Conservation (phyloP, 208 protist genomes). For the Tritrichomonas musculus region DNA sequence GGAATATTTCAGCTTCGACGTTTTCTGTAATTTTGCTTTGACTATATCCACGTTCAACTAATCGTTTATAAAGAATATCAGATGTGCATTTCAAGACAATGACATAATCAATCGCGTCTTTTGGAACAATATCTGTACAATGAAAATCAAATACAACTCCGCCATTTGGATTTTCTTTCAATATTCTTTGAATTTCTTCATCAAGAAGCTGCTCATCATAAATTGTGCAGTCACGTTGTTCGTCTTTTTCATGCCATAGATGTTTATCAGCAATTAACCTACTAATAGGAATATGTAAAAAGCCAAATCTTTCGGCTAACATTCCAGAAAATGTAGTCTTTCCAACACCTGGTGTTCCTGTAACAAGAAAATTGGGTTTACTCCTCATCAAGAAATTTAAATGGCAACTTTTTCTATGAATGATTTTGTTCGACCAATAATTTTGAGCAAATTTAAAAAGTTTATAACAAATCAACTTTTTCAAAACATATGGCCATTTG, state of each 20-base stretch:
- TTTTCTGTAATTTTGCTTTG: conserved; percentile 43
- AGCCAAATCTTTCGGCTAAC: background rate
- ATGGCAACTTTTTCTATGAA: background rate
- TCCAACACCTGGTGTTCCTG: conserved; percentile 42
- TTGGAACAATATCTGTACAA: conserved; percentile 38
- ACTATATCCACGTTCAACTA: conserved; percentile 22
- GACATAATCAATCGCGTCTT: conserved; percentile 38
- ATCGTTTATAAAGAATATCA: conserved; percentile 39
- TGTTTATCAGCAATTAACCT: conserved; percentile 28
- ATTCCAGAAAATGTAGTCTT: conserved; percentile 43
- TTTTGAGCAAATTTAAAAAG: no score
- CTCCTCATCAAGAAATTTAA: background rate
- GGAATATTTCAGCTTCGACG: conserved; percentile 48
- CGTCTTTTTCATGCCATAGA: conserved; percentile 32
- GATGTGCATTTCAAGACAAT: conserved; percentile 39
- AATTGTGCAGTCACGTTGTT: conserved; percentile 37
- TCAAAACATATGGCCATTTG: no score
- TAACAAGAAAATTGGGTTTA: conserved; percentile 40
- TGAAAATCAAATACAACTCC: conserved; percentile 42
- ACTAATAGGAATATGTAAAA: conserved; percentile 33
- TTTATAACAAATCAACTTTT: no score
- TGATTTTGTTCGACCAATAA: background rate
- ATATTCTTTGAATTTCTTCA: background rate
- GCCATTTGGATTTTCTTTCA: conserved; percentile 25
- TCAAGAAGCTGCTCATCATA: conserved; percentile 38